Conservation (phyloP, 441 rosid species). For the Adansonia grandidieri region DNA sequence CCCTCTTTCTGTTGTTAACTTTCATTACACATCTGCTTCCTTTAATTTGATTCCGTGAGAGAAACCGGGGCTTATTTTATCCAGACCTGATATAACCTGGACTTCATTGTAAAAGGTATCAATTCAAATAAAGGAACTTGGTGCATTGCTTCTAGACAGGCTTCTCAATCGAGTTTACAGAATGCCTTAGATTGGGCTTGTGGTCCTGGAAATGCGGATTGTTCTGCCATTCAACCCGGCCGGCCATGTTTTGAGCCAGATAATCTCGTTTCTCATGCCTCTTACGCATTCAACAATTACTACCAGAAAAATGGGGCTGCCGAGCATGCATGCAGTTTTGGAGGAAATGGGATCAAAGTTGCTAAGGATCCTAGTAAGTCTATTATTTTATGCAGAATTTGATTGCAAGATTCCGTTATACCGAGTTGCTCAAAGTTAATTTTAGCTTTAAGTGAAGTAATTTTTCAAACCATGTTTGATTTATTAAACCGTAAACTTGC, state of each 20-base stretch:
- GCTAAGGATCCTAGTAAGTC: conserved; percentile 88
- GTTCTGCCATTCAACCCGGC: conserved; percentile 87
- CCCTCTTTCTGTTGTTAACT: too few species aligned
- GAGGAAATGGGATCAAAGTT: conserved; percentile 81
- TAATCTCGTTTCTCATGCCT: conserved; percentile 87
- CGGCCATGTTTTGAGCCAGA: conserved; percentile 95
- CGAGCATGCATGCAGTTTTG: conserved; percentile 78
- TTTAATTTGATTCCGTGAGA: neutral
- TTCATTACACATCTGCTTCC: too few species aligned
- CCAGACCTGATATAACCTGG: too few species aligned
- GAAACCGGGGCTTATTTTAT: neutral
- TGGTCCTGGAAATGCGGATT: conserved; percentile 84
- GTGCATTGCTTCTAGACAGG: neutral
- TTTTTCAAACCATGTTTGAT: neutral
- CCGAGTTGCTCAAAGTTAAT: neutral
- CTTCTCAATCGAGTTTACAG: neutral
- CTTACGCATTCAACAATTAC: conserved; percentile 82
- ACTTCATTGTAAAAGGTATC: neutral
- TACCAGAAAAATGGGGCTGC: conserved; percentile 90
- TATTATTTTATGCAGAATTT: neutral
- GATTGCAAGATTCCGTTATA: conserved; percentile 4
- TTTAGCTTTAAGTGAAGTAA: neutral
- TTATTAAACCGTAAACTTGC: neutral
- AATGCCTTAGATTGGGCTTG: neutral
- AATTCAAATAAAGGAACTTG: neutral